Conservation (phyloP, 352 stramenopile genomes). For the Pythium periplocum region DNA sequence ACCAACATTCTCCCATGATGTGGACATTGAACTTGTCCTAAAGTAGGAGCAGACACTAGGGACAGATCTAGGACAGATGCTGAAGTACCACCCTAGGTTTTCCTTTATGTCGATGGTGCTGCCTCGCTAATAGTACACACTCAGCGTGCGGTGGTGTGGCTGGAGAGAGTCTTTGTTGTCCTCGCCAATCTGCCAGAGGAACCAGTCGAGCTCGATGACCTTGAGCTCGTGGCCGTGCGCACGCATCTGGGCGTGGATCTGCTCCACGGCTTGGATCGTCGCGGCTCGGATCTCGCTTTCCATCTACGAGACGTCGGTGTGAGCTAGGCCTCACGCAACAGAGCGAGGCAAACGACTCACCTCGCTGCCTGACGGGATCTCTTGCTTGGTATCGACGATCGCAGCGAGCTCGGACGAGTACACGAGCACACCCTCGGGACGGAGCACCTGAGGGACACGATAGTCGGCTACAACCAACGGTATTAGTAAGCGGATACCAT, state of each 20-base stretch:
- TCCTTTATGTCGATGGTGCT: not conserved
- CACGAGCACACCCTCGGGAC: conserved; percentile 58
- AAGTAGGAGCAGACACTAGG: no score
- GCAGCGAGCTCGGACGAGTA: conserved; percentile 43
- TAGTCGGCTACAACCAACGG: conserved; percentile 61
- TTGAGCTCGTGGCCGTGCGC: conserved; percentile 33
- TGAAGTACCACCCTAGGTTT: no score
- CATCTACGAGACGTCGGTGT: conserved; percentile 27
- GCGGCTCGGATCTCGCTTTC: conserved; percentile 81
- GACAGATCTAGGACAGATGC: no score
- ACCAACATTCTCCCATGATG: no score
- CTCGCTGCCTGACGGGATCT: conserved; percentile 59
- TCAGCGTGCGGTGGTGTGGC: conserved; percentile 80
- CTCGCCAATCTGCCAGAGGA: conserved; percentile 86
- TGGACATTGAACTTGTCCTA: no score
- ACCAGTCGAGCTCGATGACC: conserved; percentile 84
- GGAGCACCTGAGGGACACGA: conserved; percentile 78
- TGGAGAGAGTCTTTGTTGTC: conserved; percentile 63
- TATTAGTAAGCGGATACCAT: not conserved
- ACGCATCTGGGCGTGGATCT: conserved; percentile 37
- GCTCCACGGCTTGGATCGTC: conserved; percentile 82
- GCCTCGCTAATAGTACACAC: conserved; percentile 69
- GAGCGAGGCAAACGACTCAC: conserved; percentile 14
- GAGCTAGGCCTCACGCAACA: no score
- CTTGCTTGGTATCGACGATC: conserved; percentile 47